Evolutionary conservation across 345 rosid genomes (phyloP), one percentile per base, ranked within the genome.

Genomic region (Corymbia maculata): DNA sequence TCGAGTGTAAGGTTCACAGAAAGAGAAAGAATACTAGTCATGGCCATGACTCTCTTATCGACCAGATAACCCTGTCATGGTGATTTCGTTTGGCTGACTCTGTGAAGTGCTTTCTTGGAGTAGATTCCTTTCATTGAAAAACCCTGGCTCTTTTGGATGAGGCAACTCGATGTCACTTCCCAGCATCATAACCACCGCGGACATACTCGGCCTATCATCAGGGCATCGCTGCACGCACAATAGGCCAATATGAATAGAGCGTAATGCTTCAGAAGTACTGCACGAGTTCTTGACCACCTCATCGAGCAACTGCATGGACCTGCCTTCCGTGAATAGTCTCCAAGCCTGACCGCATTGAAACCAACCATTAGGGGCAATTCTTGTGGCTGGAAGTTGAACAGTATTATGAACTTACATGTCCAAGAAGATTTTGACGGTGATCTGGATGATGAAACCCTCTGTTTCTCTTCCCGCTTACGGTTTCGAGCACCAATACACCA

Each of bases 171-270:
- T 92, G 59, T 92, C 91, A 70, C 93, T 91, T 85, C 89, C 90
- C 88, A 94, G 88, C 94, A 93, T 93, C 53, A 91, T 50, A 47
- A 92, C 89, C 51, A 89, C 94, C 2, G 91, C 86, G 45, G 94
- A 86, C 94, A 94, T 94, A 82, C 59, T 90, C 21, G 96, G 96
- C 52, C 96, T 92, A 10, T 92, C 92, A 44, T 88, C 92, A 24
- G 94, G 92, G 19, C 88, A 55, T 47, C 91, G 90, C 50, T 94
- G 92, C 47, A 94, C 92, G 49, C 96, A 93, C 61, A 94, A 75
- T 8, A 94, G 93, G 49, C 92, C 94, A 2, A 93, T 89, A 21
- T 94, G 92, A 52, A 93, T 89, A 90, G 92, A 93, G 51, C 95
- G 88, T 26, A 92, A n/a, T 3, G 90, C 88, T 85, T 91, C 92